These are phyloP conservation scores for Ascochyta koolunga DNA, from an alignment of 2,329 filamentous ascomycete species.

Conservation along the genomic window DNA sequence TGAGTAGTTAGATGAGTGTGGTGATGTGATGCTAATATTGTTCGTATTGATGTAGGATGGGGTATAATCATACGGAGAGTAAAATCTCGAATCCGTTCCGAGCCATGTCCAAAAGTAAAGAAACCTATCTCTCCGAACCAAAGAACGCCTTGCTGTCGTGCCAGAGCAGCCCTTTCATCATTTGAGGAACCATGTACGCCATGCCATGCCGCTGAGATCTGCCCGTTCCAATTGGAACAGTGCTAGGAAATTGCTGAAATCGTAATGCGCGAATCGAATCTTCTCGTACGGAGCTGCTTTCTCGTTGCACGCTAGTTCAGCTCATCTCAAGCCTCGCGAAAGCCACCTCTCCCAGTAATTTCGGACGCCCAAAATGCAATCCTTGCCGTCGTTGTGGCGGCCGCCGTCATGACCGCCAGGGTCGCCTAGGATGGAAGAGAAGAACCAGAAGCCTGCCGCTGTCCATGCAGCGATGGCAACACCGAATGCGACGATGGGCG, in stretches of 20 bases:
- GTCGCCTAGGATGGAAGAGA: constrained; percentile 65
- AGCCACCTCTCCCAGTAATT: constrained; percentile 68
- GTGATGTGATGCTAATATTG: neutral
- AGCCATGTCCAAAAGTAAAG: neutral
- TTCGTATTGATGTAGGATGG: constrained; percentile 10
- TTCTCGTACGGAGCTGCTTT: neutral
- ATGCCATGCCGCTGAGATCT: constrained; percentile 30
- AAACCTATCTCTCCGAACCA: neutral
- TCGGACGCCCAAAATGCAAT: constrained; percentile 63
- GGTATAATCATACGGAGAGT: constrained; percentile 30
- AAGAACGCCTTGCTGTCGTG: constrained; percentile 30
- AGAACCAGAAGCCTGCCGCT: constrained; percentile 67
- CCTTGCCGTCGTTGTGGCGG: constrained; percentile 63
- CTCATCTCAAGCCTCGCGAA: constrained; percentile 43
- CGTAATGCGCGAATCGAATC: constrained; percentile 1
- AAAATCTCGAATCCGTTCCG: constrained; percentile 3
- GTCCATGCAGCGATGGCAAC: constrained; percentile 65
- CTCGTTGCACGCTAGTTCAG: neutral
- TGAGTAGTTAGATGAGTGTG: no score
- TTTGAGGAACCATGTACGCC: constrained; percentile 18
- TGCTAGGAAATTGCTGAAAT: constrained; percentile 4
- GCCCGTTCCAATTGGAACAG: constrained; percentile 11
- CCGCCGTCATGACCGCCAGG: constrained; percentile 62
- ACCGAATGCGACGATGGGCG: constrained; percentile 62
- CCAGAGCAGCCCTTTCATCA: constrained; percentile 19